A percentile compares a stretch with the other conserved stretches of the same genome.
Conservation (phyloP, 768 basidiomycete genomes). For the Mrakia gelida region DNA sequence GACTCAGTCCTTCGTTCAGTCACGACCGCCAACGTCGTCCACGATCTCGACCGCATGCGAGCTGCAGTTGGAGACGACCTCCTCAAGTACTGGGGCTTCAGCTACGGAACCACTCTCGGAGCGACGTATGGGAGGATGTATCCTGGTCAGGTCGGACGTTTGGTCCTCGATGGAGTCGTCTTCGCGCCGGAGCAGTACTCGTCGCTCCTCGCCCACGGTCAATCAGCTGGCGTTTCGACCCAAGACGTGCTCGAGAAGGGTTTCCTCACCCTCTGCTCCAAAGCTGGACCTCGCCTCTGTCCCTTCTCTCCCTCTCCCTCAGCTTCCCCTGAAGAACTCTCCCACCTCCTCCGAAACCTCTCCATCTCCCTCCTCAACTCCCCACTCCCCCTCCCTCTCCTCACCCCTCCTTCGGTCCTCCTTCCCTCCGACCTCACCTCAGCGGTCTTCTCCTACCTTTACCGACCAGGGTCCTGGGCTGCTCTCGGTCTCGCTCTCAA, state of each 20-base stretch:
- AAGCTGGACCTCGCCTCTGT: not conserved
- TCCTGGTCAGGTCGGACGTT: not conserved
- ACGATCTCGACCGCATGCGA: not conserved
- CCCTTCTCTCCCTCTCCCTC: not conserved
- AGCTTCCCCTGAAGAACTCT: not conserved
- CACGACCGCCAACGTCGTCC: not conserved
- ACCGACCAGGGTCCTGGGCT: not conserved
- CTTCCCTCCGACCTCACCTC: not conserved
- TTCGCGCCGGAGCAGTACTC: not conserved
- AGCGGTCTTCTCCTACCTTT: not conserved
- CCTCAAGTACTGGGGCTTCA: not conserved
- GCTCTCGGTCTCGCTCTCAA: not conserved
- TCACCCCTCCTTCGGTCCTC: not conserved
- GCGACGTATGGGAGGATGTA: not conserved
- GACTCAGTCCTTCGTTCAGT: not conserved
- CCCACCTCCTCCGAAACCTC: not conserved
- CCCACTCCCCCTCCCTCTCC: not conserved
- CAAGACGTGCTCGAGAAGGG: not conserved
- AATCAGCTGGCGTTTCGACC: not conserved
- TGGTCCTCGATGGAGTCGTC: not conserved
- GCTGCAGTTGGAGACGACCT: not conserved
- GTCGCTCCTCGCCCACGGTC: not conserved
- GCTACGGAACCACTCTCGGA: not conserved
- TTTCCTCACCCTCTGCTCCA: not conserved
- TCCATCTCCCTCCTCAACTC: not conserved